These are phyloP conservation scores for Syzygium aqueum DNA, from an alignment of 345 rosid species.

Conservation along the genomic window DNA sequence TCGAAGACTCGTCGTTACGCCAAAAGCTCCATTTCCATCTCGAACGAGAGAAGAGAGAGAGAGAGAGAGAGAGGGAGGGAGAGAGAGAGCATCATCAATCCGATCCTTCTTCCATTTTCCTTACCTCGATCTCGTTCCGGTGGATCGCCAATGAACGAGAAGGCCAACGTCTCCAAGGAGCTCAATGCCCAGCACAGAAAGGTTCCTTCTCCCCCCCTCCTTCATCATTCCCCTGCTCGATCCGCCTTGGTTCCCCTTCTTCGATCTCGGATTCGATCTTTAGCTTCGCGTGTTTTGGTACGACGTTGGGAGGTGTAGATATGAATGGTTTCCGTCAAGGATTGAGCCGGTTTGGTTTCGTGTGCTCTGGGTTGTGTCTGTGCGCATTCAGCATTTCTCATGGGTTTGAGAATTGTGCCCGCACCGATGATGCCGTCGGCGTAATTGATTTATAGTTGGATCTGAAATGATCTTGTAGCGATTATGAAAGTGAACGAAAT, in stretches of 20 bases:
- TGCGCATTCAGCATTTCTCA: background rate
- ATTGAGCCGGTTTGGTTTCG: background rate
- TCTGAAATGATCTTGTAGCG: background rate
- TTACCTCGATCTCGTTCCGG: background rate
- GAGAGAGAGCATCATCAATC: background rate
- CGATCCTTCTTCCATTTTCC: background rate
- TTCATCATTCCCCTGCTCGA: background rate
- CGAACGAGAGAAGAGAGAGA: background rate
- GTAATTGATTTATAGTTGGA: background rate
- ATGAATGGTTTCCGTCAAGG: background rate
- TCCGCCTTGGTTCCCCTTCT: background rate
- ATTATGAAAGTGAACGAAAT: background rate
- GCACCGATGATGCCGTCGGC: background rate
- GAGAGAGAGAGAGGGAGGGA: background rate
- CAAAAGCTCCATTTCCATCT: background rate
- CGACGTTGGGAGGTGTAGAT: background rate
- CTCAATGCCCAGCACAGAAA: conserved; percentile 93
- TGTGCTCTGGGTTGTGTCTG: background rate
- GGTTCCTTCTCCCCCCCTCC: conserved; percentile 13
- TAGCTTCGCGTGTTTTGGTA: background rate
- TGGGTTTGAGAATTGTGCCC: background rate
- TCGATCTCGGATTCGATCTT: background rate
- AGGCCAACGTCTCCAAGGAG: conserved; percentile 98
- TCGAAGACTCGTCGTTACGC: background rate
- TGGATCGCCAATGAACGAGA: conserved; percentile 67